Conservation (phyloP, 2,329 filamentous ascomycete genomes). For the Pseudocercospora ulei region DNA sequence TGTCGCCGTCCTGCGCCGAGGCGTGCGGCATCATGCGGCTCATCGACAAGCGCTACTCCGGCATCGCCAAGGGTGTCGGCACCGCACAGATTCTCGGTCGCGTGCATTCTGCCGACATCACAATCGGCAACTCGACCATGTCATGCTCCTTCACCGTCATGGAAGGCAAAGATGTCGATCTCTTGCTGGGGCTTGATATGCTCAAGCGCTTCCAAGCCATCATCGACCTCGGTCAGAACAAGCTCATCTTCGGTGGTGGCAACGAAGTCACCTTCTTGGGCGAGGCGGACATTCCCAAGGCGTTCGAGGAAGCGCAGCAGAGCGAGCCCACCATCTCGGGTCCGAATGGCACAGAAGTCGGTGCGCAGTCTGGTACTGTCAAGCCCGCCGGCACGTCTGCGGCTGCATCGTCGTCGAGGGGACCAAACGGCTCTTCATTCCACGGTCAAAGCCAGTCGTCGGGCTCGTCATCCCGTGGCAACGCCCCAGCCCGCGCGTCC, state of each 20-base stretch:
- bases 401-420: conserved; percentile 25
- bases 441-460: conserved; percentile 31
- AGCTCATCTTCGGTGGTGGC: conserved; percentile 62
- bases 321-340: conserved; percentile 77
- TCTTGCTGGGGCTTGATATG: conserved; percentile 91
- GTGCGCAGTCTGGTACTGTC: conserved; percentile 70
- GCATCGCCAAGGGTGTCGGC: conserved; percentile 84
- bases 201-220: conserved; percentile 88
- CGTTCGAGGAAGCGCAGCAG: conserved; percentile 58
- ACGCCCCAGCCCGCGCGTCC: conserved; percentile 18
- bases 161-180: conserved; percentile 94
- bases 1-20: conserved; percentile 89
- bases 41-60: conserved; percentile 83
- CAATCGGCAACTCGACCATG: conserved; percentile 76
- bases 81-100: conserved; percentile 90
- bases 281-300: conserved; percentile 88
- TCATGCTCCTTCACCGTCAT: conserved; percentile 97
- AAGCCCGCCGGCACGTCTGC: conserved; percentile 43
- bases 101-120: conserved; percentile 90
- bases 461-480: conserved; percentile 20
- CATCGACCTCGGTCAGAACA: conserved; percentile 77
- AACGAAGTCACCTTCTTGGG: conserved; percentile 82
- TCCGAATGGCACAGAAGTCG: conserved; percentile 80
- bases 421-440: conserved; percentile 23
- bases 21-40: conserved; percentile 92